Base-by-base conservation (phyloP, 208 protist species). In the Leishmania guyanensis region DNA sequence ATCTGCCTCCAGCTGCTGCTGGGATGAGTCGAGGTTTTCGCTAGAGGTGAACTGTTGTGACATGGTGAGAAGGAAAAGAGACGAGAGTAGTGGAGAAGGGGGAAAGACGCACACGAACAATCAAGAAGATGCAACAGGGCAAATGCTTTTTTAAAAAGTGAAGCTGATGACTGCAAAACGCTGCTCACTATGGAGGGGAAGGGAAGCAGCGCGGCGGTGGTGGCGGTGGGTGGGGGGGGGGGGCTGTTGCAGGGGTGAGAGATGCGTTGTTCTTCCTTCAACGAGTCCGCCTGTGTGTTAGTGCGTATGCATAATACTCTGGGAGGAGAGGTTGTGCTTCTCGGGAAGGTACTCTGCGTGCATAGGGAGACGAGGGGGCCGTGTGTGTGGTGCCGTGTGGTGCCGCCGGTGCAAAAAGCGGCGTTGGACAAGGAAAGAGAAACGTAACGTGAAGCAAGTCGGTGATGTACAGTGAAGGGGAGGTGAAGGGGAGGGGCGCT, bases 11-110 rank as follows among this genome's bases (percentile, higher is more conserved):
- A 75, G 12, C 22, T 68, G 50, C 68, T 56, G 72, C 48, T 76
- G 48, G 3, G 81, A 84, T 36, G 81, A 84, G 60, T 80, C 81
- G 58, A 77, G 48, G 36, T 68, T 76, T 60, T 66, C 77, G 36
- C 53, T 79, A 0, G 76, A 84, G 26, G 17, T 43, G 46, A 70
- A 76, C 46, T 58, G 50, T 22, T 50, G 68, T 43, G 68, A 78
- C 75, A 84, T 84, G n/a, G 10, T 33, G 4, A 12, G 1, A n/a
- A 68, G 39, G 50, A 65, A 12, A 20, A 50, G 20, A 16, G 46
- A 4, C 12, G 8, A 3, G 12, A 6, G 33, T 46, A 46, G 43
- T 46, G 14, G 39, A 39, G 33, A 14, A 8, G 36, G 26, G 20
- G 17, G 17, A 39, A 71, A 26, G 43, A 48, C 20, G 20, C 16